These are phyloP conservation scores for Colletotrichum graminicola DNA, from an alignment of 2,329 filamentous ascomycete genomes.

Conservation along the genomic window DNA sequence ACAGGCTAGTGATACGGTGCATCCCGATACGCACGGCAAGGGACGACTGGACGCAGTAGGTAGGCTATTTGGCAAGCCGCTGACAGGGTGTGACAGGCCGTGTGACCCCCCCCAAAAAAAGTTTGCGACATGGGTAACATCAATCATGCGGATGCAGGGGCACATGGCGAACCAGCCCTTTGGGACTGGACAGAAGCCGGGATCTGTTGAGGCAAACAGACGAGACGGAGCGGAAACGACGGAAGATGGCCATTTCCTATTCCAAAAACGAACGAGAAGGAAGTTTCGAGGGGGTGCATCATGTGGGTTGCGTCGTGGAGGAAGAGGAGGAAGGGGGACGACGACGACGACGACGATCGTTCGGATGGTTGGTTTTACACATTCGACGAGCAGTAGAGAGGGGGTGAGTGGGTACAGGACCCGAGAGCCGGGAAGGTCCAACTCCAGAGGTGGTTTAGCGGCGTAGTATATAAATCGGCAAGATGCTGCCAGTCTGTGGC, in stretches of 20 bases:
- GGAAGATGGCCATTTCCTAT: conserved; percentile 12
- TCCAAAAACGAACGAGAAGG: conserved; percentile 4
- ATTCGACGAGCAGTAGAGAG: background rate
- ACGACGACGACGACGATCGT: background rate
- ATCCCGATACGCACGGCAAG: conserved; percentile 16
- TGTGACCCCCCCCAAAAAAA: conserved; percentile 9
- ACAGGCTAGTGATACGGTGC: conserved; percentile 16
- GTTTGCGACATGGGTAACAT: conserved; percentile 32
- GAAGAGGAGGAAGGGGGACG: background rate
- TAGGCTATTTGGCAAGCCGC: conserved; percentile 16
- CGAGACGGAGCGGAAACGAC: background rate
- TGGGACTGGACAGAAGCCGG: conserved; percentile 18
- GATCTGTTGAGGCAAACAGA: background rate
- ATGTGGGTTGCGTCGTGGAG: background rate
- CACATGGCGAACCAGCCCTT: conserved; percentile 20
- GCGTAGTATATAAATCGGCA: background rate
- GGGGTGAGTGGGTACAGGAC: conserved; percentile 3
- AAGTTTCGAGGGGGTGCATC: background rate
- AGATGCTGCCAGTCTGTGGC: background rate
- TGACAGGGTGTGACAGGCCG: conserved; percentile 13
- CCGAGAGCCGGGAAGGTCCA: conserved; percentile 13
- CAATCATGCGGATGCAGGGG: conserved; percentile 13
- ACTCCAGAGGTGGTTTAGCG: background rate
- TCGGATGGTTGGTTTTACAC: background rate
- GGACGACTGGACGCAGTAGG: background rate